phyloP scores from a whole-genome alignment of 2,329 filamentous ascomycete species.

The Phaeosphaeriaceae sp. region DNA sequence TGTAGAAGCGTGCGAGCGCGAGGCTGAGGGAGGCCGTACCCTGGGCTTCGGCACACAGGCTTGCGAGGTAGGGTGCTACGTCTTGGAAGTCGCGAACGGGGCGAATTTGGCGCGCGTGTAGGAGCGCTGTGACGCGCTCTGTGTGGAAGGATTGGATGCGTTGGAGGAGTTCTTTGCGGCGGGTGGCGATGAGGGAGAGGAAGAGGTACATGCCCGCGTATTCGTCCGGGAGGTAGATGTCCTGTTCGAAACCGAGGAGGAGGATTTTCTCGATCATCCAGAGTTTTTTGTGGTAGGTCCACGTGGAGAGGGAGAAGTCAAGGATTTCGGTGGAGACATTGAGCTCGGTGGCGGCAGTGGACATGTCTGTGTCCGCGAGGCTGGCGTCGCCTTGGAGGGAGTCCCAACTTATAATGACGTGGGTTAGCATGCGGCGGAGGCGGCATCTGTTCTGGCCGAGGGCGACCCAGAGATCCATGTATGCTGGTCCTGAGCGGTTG shows the following conservation, averaged over 20 bases:
- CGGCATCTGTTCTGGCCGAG: slow-evolving; percentile 91
- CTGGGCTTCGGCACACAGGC: slow-evolving; percentile 33
- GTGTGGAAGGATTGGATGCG: slow-evolving; percentile 24
- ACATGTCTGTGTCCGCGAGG: slow-evolving; percentile 59
- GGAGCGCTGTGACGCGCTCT: slow-evolving; percentile 4
- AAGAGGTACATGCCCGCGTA: slow-evolving; percentile 85
- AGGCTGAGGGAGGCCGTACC: slow-evolving; percentile 36
- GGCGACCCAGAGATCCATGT: slow-evolving; percentile 81
- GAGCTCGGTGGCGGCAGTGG: slow-evolving; percentile 42
- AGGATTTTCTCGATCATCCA: slow-evolving; percentile 84
- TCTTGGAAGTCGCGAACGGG: slow-evolving; percentile 21
- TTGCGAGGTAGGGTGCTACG: slow-evolving; percentile 23
- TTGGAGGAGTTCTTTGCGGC: slow-evolving; percentile 28
- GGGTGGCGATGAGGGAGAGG: slow-evolving; percentile 34
- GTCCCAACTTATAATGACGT: slow-evolving; percentile 84
- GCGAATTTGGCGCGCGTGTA: slow-evolving; percentile 1
- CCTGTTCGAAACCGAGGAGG: slow-evolving; percentile 91
- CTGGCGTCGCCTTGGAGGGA: slow-evolving; percentile 72
- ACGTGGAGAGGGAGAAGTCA: slow-evolving; percentile 79
- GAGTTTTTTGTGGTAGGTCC: slow-evolving; percentile 91
- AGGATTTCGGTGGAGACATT: slow-evolving; percentile 55
- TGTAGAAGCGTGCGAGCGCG: slow-evolving; percentile 64
- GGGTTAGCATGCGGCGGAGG: slow-evolving; percentile 85
- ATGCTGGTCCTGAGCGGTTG: slow-evolving; percentile 67
- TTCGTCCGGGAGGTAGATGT: slow-evolving; percentile 87